Percentiles rank a stretch among this genome's conserved stretches.
Evolutionary conservation across 1,284 basidiomycete genomes (phyloP).

Genomic region (Wolfiporia cocos): DNA sequence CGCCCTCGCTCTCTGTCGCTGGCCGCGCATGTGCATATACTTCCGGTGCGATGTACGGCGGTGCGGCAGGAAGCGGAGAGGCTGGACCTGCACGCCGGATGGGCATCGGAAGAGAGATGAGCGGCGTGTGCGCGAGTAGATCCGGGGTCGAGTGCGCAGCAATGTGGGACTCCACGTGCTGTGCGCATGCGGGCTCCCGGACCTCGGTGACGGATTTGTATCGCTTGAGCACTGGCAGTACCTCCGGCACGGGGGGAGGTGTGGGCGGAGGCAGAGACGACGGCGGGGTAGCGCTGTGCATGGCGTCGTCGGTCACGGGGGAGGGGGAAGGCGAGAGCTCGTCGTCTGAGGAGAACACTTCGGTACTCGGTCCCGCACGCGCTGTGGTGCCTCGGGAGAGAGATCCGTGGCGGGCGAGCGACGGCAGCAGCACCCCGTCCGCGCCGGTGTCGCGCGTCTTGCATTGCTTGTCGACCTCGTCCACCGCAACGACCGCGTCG

Average conservation of each 20-base stretch:
- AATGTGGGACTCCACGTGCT: too few relatives aligned
- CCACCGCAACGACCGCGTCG: conserved; percentile 40
- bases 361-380: not conserved
- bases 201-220: too few relatives aligned
- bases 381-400: not conserved
- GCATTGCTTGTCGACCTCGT: conserved; percentile 54
- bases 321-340: not conserved
- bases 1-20: not conserved
- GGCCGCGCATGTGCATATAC: not conserved
- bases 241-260: too few relatives aligned
- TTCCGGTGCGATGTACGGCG: not conserved
- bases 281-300: not conserved
- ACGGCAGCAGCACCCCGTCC: not conserved
- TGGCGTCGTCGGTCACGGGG: not conserved
- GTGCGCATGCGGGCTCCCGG: too few relatives aligned
- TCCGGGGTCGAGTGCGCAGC: not conserved
- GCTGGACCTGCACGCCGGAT: not conserved
- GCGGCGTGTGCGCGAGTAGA: not conserved
- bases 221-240: not conserved
- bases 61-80: not conserved
- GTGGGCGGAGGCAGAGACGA: not conserved
- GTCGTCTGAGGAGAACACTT: too few relatives aligned
- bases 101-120: not conserved
- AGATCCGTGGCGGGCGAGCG: not conserved
- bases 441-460: not conserved